A percentile compares a stretch with the other conserved stretches of the same genome.
phyloP scores from a whole-genome alignment of 805 yeast genomes.

The Candida maesae region DNA sequence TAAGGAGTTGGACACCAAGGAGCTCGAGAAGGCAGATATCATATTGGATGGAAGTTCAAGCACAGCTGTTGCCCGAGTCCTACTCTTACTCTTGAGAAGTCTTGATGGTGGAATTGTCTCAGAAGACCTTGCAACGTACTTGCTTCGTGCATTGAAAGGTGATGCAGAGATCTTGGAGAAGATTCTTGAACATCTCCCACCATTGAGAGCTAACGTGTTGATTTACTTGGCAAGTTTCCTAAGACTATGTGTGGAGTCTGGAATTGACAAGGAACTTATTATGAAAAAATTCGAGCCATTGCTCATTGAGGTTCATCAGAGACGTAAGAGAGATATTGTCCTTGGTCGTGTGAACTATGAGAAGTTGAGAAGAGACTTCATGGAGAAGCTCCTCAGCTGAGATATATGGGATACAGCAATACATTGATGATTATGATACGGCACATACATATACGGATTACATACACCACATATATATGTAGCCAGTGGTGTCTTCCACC shows the following conservation, averaged over 20 bases:
- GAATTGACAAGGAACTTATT: constrained; percentile 19
- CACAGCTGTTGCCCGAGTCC: constrained; percentile 27
- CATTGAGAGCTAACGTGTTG: constrained; percentile 38
- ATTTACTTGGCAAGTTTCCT: constrained; percentile 38
- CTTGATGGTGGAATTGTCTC: constrained; percentile 41
- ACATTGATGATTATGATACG: too few relatives aligned
- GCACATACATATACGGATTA: too few relatives aligned
- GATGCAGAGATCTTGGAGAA: constrained; percentile 29
- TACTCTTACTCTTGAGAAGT: constrained; percentile 30
- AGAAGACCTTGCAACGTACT: constrained; percentile 26
- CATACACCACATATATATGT: too few relatives aligned
- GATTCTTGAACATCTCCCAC: constrained; percentile 37
- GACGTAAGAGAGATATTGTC: constrained; percentile 27
- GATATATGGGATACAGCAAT: constrained; percentile 5
- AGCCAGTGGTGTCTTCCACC: too few relatives aligned
- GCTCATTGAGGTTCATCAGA: constrained; percentile 29
- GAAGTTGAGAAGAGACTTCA: constrained; percentile 30
- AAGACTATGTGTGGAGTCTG: constrained; percentile 29
- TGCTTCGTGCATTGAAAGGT: constrained; percentile 23
- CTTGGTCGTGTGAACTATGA: constrained; percentile 25
- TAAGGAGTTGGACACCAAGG: constrained; percentile 18
- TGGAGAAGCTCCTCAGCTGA: constrained; percentile 27
- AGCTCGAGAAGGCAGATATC: constrained; percentile 16
- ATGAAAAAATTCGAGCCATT: constrained; percentile 29
- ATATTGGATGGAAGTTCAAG: constrained; percentile 21